A percentile compares a stretch with the other conserved stretches of the same genome.
Conservation (phyloP, 257 asterid genomes). For the Striga asiatica region DNA sequence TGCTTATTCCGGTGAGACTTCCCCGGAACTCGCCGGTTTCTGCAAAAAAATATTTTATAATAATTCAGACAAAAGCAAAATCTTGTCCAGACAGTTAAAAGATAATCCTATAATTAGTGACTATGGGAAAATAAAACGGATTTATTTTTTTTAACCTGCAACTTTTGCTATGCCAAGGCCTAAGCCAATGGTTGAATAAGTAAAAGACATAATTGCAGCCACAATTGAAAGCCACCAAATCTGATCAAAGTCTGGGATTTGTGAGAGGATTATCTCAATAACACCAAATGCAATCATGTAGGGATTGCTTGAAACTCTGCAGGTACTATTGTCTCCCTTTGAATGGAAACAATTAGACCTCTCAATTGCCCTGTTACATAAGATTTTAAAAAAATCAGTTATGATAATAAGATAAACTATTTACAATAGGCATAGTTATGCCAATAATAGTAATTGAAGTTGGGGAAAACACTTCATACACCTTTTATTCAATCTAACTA, state of each 20-base stretch:
- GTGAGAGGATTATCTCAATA: constrained; percentile 41
- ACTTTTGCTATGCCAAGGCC: constrained; percentile 59
- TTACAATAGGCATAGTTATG: too few species aligned
- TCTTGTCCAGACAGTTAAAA: neutral
- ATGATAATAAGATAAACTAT: too few species aligned
- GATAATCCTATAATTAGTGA: neutral
- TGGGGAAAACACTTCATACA: too few species aligned
- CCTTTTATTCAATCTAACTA: too few species aligned
- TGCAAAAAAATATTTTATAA: too few species aligned
- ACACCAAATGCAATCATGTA: constrained; percentile 65
- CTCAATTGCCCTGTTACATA: constrained; percentile 36
- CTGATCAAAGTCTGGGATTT: constrained; percentile 70
- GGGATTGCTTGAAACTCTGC: constrained; percentile 48
- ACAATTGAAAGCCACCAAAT: constrained; percentile 67
- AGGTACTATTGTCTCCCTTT: constrained; percentile 38
- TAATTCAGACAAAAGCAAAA: neutral
- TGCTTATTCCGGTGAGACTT: constrained; percentile 64
- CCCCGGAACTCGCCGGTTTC: constrained; percentile 54
- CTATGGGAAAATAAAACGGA: neutral
- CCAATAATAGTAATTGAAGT: too few species aligned
- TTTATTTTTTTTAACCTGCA: constrained; percentile 27
- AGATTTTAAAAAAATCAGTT: too few species aligned
- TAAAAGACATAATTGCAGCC: constrained; percentile 71
- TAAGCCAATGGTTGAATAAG: constrained; percentile 55
- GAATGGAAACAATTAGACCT: constrained; percentile 50